A percentile compares a stretch with the other conserved stretches of the same genome.
Conservation (phyloP, 2,329 filamentous ascomycete genomes). For the Claviceps maximensis region DNA sequence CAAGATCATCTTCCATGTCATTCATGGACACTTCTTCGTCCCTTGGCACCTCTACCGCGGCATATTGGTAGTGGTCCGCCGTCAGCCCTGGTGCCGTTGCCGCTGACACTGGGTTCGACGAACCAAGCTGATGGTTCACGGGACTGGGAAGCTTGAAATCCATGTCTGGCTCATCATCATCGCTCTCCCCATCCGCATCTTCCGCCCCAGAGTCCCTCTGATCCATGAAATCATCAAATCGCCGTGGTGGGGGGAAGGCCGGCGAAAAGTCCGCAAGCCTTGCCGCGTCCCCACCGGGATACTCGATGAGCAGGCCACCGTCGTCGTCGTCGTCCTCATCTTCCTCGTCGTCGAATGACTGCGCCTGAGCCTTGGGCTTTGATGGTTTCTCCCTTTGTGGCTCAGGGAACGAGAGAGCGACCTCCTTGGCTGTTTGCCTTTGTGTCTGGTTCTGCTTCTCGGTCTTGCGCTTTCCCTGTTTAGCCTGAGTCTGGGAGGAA, state of each 20-base stretch:
- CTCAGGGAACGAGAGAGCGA: conserved; percentile 21
- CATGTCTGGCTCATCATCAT: conserved; percentile 33
- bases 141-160: conserved; percentile 42
- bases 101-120: not conserved
- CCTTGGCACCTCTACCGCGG: not conserved
- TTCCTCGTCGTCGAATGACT: conserved; percentile 29
- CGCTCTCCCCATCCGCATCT: conserved; percentile 33
- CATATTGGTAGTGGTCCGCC: conserved; percentile 14
- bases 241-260: conserved; percentile 31
- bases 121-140: conserved; percentile 28
- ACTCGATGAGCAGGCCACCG: conserved; percentile 45
- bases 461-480: conserved; percentile 14
- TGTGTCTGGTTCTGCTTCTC: conserved; percentile 23
- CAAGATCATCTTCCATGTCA: conserved; percentile 26
- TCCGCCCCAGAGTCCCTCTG: conserved; percentile 30
- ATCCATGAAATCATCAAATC: conserved; percentile 41
- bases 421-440: conserved; percentile 21
- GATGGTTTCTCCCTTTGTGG: conserved; percentile 20
- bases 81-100: conserved; percentile 11
- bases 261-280: conserved; percentile 33
- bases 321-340: conserved; percentile 44
- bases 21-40: conserved; percentile 3
- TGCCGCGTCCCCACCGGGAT: conserved; percentile 35
- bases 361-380: conserved; percentile 10
- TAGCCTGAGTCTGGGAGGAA: conserved; percentile 5